Evolutionary conservation across 805 yeast species (phyloP).

Genomic region (Gaillardinia entomophila): DNA sequence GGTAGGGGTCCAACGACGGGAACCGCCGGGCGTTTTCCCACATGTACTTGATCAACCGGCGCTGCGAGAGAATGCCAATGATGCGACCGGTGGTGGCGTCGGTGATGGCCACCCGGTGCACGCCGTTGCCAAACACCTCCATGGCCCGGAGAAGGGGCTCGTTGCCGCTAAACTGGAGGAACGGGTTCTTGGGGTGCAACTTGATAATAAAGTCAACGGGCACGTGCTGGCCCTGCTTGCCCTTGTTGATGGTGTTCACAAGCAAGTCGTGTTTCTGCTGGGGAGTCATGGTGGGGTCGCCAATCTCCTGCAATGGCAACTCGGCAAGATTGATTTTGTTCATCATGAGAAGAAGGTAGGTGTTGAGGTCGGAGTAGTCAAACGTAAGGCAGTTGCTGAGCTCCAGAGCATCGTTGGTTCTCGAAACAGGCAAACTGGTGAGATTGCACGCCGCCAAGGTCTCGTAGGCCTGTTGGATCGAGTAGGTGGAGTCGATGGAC

Average conservation of each 20-base stretch:
- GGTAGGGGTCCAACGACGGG: conserved; percentile 70
- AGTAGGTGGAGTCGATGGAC: conserved; percentile 54
- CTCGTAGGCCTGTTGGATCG: conserved; percentile 88
- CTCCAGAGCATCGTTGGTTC: conserved; percentile 41
- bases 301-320: conserved; percentile 23
- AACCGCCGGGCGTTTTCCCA: conserved; percentile 93
- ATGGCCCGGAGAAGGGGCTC: conserved; percentile 70
- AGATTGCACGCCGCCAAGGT: conserved; percentile 64
- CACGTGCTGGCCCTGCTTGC: conserved; percentile 83
- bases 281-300: conserved; percentile 22
- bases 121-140: conserved; percentile 90
- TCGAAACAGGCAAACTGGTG: conserved; percentile 76
- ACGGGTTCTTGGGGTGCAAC: conserved; percentile 83
- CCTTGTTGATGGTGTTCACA: conserved; percentile 44
- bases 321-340: conserved; percentile 51
- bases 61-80: conserved; percentile 85
- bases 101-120: conserved; percentile 85
- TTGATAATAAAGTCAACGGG: conserved; percentile 86
- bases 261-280: conserved; percentile 33
- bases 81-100: conserved; percentile 31
- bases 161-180: conserved; percentile 64
- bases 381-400: conserved; percentile 69
- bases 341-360: conserved; percentile 77
- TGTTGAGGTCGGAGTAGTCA: conserved; percentile 87
- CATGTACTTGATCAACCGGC: conserved; percentile 74